phyloP scores from a whole-genome alignment of 2,329 filamentous ascomycete species.

The Fusarium metavorans region DNA sequence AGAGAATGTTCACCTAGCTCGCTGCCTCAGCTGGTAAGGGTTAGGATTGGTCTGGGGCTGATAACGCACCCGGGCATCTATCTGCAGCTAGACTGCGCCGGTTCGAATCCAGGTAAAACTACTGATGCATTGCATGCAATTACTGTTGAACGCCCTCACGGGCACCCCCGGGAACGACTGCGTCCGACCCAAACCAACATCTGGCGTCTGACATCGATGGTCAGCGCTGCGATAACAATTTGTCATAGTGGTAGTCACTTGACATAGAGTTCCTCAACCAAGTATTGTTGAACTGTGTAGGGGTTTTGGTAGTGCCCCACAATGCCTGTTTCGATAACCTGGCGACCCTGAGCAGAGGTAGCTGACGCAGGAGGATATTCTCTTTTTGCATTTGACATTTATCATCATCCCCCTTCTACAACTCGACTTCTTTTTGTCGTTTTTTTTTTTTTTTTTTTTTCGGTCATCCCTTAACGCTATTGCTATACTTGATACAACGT shows the following conservation, averaged over 20 bases:
- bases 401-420: background rate
- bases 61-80: background rate
- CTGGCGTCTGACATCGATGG: too few species aligned
- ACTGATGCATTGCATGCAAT: conserved; percentile 5
- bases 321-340: background rate
- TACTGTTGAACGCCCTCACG: background rate
- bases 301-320: conserved; percentile 25
- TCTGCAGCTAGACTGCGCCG: background rate
- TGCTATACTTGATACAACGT: background rate
- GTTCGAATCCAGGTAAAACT: conserved; percentile 34
- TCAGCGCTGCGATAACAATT: background rate
- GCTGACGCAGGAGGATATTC: conserved; percentile 4
- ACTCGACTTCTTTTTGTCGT: background rate
- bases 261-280: background rate
- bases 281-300: background rate
- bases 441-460: background rate
- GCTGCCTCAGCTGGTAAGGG: conserved; percentile 2
- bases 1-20: conserved; percentile 9
- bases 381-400: conserved; percentile 8
- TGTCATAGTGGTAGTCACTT: background rate
- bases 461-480: background rate
- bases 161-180: background rate
- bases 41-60: background rate
- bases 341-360: background rate
- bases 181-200: too few species aligned